Conservation (phyloP, 441 rosid species). For the Brassica hybrid region DNA sequence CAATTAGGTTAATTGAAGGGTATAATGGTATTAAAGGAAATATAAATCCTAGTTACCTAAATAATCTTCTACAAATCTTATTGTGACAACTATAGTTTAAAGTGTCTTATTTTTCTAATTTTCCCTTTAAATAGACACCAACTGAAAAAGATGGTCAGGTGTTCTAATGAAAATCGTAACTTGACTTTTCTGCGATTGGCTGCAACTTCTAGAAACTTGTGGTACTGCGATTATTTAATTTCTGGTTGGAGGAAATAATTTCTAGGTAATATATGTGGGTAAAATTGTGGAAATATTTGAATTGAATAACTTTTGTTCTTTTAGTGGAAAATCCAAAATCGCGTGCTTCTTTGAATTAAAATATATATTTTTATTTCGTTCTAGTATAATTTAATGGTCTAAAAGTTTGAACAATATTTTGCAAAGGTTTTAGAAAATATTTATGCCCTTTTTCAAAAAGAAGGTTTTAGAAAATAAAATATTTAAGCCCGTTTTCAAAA, state of each 20-base stretch:
- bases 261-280: neutral
- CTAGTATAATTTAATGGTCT: neutral
- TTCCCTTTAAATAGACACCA: too few relatives aligned
- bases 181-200: neutral
- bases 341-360: neutral
- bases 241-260: neutral
- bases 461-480: neutral
- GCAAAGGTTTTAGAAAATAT: neutral
- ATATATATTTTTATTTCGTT: neutral
- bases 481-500: too few relatives aligned
- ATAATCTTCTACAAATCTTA: too few relatives aligned
- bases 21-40: too few relatives aligned
- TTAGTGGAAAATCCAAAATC: neutral
- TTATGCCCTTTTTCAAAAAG: too few relatives aligned
- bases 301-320: neutral
- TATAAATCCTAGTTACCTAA: too few relatives aligned
- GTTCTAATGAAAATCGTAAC: constrained; percentile 7
- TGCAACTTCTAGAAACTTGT: constrained; percentile 12
- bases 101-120: too few relatives aligned
- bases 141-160: constrained; percentile 11
- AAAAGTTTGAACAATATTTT: neutral
- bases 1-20: too few relatives aligned
- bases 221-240: neutral
- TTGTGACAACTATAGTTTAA: too few relatives aligned
- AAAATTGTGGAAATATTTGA: neutral